phyloP scores from a whole-genome alignment of 140 eudicot genomes.

The Ambrosia hybrid region DNA sequence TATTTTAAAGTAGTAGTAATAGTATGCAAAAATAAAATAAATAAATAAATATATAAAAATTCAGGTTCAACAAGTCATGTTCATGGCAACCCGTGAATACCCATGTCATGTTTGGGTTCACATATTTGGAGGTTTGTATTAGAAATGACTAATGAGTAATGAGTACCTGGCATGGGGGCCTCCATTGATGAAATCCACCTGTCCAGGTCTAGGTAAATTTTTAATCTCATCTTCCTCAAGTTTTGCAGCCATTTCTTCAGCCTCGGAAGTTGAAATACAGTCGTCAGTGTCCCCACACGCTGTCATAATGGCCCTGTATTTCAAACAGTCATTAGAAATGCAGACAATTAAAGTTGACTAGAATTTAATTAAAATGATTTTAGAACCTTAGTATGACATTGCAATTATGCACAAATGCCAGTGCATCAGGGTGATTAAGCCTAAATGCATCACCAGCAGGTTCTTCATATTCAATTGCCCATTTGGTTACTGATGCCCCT shows the following conservation, averaged over 20 bases:
- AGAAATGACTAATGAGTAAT: too few relatives aligned
- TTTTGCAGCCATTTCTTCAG: conserved; percentile 58
- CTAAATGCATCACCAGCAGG: conserved; percentile 81
- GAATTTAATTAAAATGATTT: not conserved
- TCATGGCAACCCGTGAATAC: too few relatives aligned
- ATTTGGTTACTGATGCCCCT: conserved; percentile 71
- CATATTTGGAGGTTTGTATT: not conserved
- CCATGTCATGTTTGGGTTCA: not conserved
- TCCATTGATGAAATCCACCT: conserved; percentile 78
- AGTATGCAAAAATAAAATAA: not conserved
- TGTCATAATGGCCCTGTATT: conserved; percentile 64
- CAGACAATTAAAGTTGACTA: not conserved
- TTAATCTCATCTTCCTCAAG: conserved; percentile 45
- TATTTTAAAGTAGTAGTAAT: not conserved
- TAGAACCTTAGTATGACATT: conserved; percentile 68
- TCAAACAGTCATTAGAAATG: conserved; percentile 16
- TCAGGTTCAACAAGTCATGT: too few relatives aligned
- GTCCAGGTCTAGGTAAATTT: conserved; percentile 69
- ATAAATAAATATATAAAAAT: too few relatives aligned
- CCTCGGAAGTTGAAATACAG: conserved; percentile 74
- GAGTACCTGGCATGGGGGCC: conserved; percentile 93
- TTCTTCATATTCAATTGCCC: conserved; percentile 89
- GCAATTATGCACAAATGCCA: conserved; percentile 60
- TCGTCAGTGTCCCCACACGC: conserved; percentile 70
- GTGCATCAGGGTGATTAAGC: conserved; percentile 73